phyloP scores from a whole-genome alignment of 352 stramenopile species.

The Phytophthora agathidicida region DNA sequence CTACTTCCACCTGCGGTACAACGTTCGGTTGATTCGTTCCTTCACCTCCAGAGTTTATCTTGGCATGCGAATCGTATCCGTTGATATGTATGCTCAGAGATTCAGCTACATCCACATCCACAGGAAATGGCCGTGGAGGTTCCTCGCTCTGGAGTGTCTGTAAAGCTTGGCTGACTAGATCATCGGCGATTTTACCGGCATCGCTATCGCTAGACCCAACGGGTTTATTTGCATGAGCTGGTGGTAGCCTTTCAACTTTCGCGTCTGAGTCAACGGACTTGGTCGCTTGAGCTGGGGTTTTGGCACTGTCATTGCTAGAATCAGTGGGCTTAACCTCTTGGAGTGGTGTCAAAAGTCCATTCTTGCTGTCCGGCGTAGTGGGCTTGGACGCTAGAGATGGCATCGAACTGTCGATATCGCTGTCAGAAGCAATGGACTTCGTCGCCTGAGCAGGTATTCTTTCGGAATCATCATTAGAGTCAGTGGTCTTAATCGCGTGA shows the following conservation, averaged over 20 bases:
- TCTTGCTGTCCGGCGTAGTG: no score
- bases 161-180: constrained; percentile 36
- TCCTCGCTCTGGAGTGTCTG: constrained; percentile 40
- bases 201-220: constrained; percentile 11
- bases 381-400: neutral
- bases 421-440: neutral
- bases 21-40: neutral
- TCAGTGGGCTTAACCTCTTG: no score
- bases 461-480: neutral
- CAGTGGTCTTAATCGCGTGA: neutral
- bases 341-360: neutral
- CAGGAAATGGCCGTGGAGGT: constrained; percentile 1
- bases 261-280: no score
- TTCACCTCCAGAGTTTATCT: neutral
- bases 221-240: no score
- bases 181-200: constrained; percentile 6
- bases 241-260: no score
- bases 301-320: no score
- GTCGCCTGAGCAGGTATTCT: neutral
- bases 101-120: constrained; percentile 3
- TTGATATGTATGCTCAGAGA: constrained; percentile 22
- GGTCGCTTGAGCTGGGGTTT: no score
- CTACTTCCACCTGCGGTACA: constrained; percentile 9
- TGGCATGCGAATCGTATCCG: constrained; percentile 4
- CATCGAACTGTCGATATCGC: neutral